These are phyloP conservation scores for Lizonia empirigonia DNA, from an alignment of 2,329 filamentous ascomycete genomes.

Conservation along the genomic window DNA sequence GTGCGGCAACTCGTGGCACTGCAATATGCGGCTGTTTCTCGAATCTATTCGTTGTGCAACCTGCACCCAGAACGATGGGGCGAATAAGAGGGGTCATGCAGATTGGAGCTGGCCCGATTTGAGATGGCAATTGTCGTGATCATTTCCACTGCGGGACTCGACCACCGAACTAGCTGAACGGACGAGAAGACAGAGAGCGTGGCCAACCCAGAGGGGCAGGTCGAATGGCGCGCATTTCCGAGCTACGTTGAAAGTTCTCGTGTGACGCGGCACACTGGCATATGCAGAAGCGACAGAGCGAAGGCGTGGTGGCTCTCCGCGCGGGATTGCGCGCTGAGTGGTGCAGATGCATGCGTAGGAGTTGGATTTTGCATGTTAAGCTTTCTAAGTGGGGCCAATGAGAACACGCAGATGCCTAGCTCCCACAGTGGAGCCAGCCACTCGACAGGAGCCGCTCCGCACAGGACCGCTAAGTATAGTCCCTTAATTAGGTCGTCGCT, in stretches of 20 bases:
- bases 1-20: slow-evolving; percentile 32
- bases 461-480: slow-evolving; percentile 39
- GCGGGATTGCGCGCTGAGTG: slow-evolving; percentile 37
- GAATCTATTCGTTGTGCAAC: slow-evolving; percentile 32
- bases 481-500: slow-evolving; percentile 38
- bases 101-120: slow-evolving; percentile 31
- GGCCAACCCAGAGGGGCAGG: slow-evolving; percentile 40
- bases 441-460: slow-evolving; percentile 26
- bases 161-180: slow-evolving; percentile 30
- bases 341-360: slow-evolving; percentile 34
- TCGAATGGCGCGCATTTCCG: slow-evolving; percentile 35
- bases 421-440: slow-evolving; percentile 28
- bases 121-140: slow-evolving; percentile 33
- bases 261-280: slow-evolving; percentile 36
- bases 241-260: slow-evolving; percentile 30
- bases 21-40: slow-evolving; percentile 25
- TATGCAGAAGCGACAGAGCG: slow-evolving; percentile 41
- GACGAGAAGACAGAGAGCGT: slow-evolving; percentile 32
- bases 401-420: slow-evolving; percentile 27
- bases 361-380: slow-evolving; percentile 46
- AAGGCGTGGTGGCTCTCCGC: slow-evolving; percentile 30
- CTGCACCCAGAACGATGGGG: slow-evolving; percentile 27
- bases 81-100: slow-evolving; percentile 23
- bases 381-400: slow-evolving; percentile 45
- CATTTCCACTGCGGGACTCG: slow-evolving; percentile 41